Base-by-base conservation (phyloP, 2,329 filamentous ascomycete genomes). In the Aspergillus fijiensis region DNA sequence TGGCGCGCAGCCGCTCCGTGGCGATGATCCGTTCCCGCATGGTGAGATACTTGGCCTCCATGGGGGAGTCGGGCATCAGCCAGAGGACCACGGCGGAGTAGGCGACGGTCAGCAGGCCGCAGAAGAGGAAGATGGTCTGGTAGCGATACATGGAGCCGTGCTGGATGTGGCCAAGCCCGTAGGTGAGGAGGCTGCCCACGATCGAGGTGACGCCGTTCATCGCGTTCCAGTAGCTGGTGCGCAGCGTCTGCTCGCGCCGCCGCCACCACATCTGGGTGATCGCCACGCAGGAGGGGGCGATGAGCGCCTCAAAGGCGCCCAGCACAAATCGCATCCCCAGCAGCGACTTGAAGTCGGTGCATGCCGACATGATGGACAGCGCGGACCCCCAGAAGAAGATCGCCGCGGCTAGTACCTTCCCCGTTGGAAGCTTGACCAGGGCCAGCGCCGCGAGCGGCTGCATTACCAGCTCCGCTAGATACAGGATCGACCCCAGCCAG, bases 221-320 rank as follows among this genome's bases (percentile, higher is more conserved):
- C 21, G 80, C 81, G 65, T 87, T 86, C 85, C 85, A 87, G 2
- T 80, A 79, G 9, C 82, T 81, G 12, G 84, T 82, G 3, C 85
- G 75, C 53, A 83, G 70, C 0, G 85, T 85, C 69, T 87, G 85
- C 65, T 87, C 85, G 59, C 80, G 77, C 55, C 84, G 79, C 48
- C 83, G 79, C 77, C 83, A 88, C 85, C 85, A 88, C 82, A 86
- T 86, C 57, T 83, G 80, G 0, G 84, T 85, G 35, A 86, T 83
- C 19, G 83, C 82, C 16, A 85, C 76, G 63, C 85, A 86, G 21
- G 80, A 81, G 0, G 84, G 84, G 11, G 79, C 61, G 49, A 71
- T 71, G 59, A 69, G 66, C 0, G 68, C 58, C 33, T 71, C 69
- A 56, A 79, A 79, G 2, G 72, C 66, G 2, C 79, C 80, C 6